Percentiles rank a stretch among this genome's conserved stretches.
Conservation (phyloP, 805 yeast genomes). For the Jamesozyma gamospora region DNA sequence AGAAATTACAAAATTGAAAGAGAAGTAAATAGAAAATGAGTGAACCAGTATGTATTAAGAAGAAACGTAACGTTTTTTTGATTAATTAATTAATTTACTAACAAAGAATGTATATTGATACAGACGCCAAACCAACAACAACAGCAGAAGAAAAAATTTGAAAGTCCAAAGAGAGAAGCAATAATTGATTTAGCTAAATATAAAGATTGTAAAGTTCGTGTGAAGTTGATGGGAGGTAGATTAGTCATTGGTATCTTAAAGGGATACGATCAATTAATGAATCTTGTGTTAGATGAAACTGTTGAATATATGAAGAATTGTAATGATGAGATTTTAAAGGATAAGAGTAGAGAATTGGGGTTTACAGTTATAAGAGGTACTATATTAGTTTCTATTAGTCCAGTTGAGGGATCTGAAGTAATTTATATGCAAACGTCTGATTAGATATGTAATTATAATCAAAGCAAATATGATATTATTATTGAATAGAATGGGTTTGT, state of each 20-base stretch:
- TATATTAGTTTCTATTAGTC: constrained; percentile 40
- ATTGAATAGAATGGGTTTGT: too few species aligned
- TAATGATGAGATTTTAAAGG: constrained; percentile 58
- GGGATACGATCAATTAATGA: constrained; percentile 78
- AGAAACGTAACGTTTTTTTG: too few species aligned
- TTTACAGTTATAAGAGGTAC: constrained; percentile 83
- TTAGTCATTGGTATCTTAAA: constrained; percentile 70
- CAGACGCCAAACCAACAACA: neutral
- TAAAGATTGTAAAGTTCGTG: constrained; percentile 61
- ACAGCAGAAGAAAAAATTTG: constrained; percentile 34
- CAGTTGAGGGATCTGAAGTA: constrained; percentile 27
- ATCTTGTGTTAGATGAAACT: constrained; percentile 62
- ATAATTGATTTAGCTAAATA: constrained; percentile 72
- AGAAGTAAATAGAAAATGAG: too few species aligned
- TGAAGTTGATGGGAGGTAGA: constrained; percentile 80
- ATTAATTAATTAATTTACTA: too few species aligned
- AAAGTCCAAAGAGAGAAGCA: constrained; percentile 85
- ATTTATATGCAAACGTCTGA: constrained; percentile 18
- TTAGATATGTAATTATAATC: too few species aligned
- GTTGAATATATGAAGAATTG: constrained; percentile 52
- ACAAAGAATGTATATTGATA: too few species aligned
- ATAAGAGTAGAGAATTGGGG: constrained; percentile 59
- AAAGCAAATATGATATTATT: too few species aligned
- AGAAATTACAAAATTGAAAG: too few species aligned
- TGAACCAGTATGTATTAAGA: too few species aligned